These are phyloP conservation scores for Tinospora cordifolia DNA, from an alignment of 164 flowering plant species.

Conservation along the genomic window DNA sequence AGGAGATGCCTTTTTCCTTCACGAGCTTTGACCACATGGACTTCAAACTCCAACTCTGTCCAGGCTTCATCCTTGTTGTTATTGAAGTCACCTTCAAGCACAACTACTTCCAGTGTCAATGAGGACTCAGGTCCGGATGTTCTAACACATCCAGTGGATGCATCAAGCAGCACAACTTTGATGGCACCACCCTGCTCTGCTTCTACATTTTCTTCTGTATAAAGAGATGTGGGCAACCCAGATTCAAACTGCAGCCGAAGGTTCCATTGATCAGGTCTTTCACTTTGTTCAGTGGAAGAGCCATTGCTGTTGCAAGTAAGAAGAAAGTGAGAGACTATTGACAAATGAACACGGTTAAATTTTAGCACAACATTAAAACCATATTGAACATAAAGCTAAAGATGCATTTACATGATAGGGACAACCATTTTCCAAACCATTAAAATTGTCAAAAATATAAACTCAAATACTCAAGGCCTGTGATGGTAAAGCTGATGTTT, in stretches of 20 bases:
- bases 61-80: constrained; percentile 77
- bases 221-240: constrained; percentile 73
- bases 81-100: constrained; percentile 97
- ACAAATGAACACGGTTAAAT: background rate
- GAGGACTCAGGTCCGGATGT: constrained; percentile 79
- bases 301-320: constrained; percentile 28
- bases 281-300: constrained; percentile 72
- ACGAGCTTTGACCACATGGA: constrained; percentile 87
- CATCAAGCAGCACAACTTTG: constrained; percentile 74
- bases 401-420: background rate
- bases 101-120: constrained; percentile 71
- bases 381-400: background rate
- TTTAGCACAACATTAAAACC: background rate
- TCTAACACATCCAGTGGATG: constrained; percentile 49
- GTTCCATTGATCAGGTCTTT: constrained; percentile 79
- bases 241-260: constrained; percentile 79
- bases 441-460: too few species aligned
- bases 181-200: constrained; percentile 28
- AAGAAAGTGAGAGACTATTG: background rate
- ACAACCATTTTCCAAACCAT: background rate
- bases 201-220: constrained; percentile 94
- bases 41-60: constrained; percentile 80
- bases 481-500: too few species aligned
- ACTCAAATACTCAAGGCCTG: constrained; percentile 8
- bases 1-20: constrained; percentile 94